Percentiles rank a stretch among this genome's conserved stretches.
Evolutionary conservation across 2,329 filamentous ascomycete genomes (phyloP).

Genomic region (Penicillium sp.): DNA sequence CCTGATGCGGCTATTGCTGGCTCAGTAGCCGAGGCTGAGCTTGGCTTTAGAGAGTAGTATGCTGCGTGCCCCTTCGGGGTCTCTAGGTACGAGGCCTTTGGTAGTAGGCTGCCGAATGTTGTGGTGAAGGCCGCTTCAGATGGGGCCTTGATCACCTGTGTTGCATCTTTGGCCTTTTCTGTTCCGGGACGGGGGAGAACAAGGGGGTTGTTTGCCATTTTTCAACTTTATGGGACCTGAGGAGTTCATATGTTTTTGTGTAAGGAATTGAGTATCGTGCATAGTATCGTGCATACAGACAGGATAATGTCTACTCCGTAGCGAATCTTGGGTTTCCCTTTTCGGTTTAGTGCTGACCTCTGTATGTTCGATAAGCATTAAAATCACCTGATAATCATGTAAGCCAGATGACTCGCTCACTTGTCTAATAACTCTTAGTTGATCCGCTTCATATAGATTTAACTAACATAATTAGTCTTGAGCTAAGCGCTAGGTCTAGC

Average conservation of each 20-base stretch:
- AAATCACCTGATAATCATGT: no score
- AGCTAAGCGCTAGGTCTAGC: no score
- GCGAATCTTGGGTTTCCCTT: no score
- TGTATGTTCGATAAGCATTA: no score
- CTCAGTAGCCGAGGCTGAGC: neutral
- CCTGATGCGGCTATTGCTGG: neutral
- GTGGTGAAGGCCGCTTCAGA: conserved; percentile 23
- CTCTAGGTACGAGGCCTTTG: conserved; percentile 22
- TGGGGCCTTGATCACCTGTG: conserved; percentile 20
- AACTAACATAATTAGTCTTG: no score
- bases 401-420: no score
- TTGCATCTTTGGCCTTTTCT: neutral
- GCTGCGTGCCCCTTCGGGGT: conserved; percentile 17
- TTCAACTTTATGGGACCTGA: neutral
- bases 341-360: no score
- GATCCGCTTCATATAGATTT: no score
- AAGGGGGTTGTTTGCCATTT: conserved; percentile 11
- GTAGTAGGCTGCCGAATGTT: conserved; percentile 24
- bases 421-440: no score
- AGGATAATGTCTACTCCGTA: no score
- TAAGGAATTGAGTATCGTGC: no score
- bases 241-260: neutral
- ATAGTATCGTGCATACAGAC: no score
- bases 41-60: conserved; percentile 17
- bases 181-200: conserved; percentile 24